Percentiles rank a stretch among this genome's conserved stretches.
Conservation (phyloP, 768 basidiomycete genomes). For the Sarcomyxa edulis region DNA sequence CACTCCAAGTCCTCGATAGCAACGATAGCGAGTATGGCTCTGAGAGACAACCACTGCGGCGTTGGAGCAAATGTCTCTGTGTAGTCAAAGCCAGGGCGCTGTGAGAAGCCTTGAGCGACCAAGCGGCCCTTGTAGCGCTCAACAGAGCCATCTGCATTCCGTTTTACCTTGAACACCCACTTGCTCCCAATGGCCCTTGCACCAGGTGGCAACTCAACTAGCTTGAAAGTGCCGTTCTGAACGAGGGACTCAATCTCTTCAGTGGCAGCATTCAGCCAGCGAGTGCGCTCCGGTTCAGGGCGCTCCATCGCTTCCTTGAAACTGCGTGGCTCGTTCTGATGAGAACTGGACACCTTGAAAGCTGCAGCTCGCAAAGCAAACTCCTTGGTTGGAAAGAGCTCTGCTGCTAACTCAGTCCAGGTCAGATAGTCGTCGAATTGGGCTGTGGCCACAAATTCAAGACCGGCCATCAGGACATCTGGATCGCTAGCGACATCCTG, state of each 20-base stretch:
- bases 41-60: constrained; percentile 15
- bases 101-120: constrained; percentile 35
- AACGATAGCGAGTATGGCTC: constrained; percentile 23
- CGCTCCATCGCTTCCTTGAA: constrained; percentile 16
- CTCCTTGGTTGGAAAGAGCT: neutral
- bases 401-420: neutral
- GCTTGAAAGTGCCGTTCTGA: constrained; percentile 26
- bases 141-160: constrained; percentile 30
- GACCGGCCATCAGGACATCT: neutral
- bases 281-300: constrained; percentile 10
- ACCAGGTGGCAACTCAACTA: constrained; percentile 25
- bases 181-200: constrained; percentile 25
- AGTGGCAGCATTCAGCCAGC: constrained; percentile 20
- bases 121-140: constrained; percentile 33
- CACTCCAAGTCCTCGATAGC: constrained; percentile 22
- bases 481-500: constrained; percentile 7
- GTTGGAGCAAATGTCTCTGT: constrained; percentile 27
- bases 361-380: constrained; percentile 5
- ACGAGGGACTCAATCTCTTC: constrained; percentile 20
- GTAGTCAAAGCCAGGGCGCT: constrained; percentile 33
- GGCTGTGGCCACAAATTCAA: neutral
- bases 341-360: too few relatives aligned
- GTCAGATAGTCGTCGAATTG: constrained; percentile 1
- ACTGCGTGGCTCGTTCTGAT: constrained; percentile 11
- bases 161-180: constrained; percentile 39